These are phyloP conservation scores for Cyberlindnera amylophila DNA, from an alignment of 805 yeast genomes.

Conservation along the genomic window DNA sequence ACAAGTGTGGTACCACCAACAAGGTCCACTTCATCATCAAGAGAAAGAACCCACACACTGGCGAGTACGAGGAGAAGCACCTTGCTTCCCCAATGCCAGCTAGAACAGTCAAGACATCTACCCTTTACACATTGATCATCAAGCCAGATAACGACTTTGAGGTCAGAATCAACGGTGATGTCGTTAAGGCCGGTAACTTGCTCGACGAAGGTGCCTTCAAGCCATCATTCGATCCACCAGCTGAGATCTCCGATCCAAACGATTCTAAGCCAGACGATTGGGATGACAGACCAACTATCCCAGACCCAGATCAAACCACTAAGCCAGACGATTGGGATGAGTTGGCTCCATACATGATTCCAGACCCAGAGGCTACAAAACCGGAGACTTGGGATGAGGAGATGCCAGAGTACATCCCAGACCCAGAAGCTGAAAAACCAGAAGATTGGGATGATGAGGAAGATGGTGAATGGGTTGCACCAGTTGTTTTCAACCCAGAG, in stretches of 20 bases:
- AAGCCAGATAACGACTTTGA: constrained; percentile 65
- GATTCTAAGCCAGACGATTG: constrained; percentile 75
- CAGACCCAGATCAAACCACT: constrained; percentile 58
- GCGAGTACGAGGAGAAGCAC: constrained; percentile 65
- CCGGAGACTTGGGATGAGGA: constrained; percentile 83
- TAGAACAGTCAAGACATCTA: constrained; percentile 51
- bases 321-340: constrained; percentile 90
- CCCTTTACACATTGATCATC: constrained; percentile 75
- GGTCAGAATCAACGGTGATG: constrained; percentile 77
- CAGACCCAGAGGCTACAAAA: constrained; percentile 61
- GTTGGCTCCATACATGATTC: constrained; percentile 55
- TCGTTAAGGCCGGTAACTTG: constrained; percentile 66
- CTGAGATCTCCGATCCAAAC: constrained; percentile 50
- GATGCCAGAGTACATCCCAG: constrained; percentile 52
- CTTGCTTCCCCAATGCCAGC: constrained; percentile 55
- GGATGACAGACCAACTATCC: constrained; percentile 66
- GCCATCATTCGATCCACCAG: constrained; percentile 71
- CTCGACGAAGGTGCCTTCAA: constrained; percentile 49
- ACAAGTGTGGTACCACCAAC: constrained; percentile 78
- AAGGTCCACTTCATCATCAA: constrained; percentile 74
- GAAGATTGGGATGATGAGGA: constrained; percentile 86
- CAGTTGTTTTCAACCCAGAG: constrained; percentile 66
- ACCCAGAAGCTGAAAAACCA: constrained; percentile 66
- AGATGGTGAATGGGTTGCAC: constrained; percentile 83
- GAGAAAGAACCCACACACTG: constrained; percentile 51